Conservation (phyloP, 2,329 filamentous ascomycete genomes). For the Bipolaris gigantea region DNA sequence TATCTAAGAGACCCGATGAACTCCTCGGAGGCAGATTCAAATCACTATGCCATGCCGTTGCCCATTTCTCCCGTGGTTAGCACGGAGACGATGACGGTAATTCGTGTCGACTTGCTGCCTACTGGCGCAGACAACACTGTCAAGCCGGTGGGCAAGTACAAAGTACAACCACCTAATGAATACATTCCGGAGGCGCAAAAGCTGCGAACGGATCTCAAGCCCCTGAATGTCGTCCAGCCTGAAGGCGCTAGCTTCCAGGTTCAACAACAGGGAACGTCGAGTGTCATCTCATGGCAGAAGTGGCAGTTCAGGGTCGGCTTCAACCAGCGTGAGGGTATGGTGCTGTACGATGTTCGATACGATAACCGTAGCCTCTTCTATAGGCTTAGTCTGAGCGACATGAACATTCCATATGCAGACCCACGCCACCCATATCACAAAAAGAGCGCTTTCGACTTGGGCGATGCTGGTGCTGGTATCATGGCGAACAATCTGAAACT, state of each 20-base stretch:
- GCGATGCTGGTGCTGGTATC: constrained; percentile 66
- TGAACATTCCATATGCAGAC: constrained; percentile 66
- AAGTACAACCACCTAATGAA: constrained; percentile 63
- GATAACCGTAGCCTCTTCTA: constrained; percentile 68
- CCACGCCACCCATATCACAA: constrained; percentile 69
- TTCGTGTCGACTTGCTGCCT: constrained; percentile 70
- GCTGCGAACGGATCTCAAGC: constrained; percentile 64
- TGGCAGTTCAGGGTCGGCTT: constrained; percentile 71
- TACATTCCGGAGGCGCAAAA: constrained; percentile 66
- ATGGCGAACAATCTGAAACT: constrained; percentile 71
- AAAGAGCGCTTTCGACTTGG: constrained; percentile 68
- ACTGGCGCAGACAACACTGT: constrained; percentile 65
- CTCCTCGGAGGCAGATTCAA: constrained; percentile 62
- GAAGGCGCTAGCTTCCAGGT: constrained; percentile 65
- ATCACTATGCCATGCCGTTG: constrained; percentile 69
- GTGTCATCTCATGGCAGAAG: constrained; percentile 66
- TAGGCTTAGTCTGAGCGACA: constrained; percentile 66
- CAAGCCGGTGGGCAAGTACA: constrained; percentile 59
- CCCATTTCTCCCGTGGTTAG: constrained; percentile 70
- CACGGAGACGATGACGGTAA: constrained; percentile 63
- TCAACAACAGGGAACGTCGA: constrained; percentile 56
- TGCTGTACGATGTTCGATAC: constrained; percentile 68
- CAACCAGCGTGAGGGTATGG: constrained; percentile 70
- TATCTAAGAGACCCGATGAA: constrained; percentile 67
- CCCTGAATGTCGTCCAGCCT: constrained; percentile 65